Evolutionary conservation across 1,139 yeast genomes (phyloP), one percentile per base, ranked within the genome.

Genomic region (Kluyveromyces sp.): DNA sequence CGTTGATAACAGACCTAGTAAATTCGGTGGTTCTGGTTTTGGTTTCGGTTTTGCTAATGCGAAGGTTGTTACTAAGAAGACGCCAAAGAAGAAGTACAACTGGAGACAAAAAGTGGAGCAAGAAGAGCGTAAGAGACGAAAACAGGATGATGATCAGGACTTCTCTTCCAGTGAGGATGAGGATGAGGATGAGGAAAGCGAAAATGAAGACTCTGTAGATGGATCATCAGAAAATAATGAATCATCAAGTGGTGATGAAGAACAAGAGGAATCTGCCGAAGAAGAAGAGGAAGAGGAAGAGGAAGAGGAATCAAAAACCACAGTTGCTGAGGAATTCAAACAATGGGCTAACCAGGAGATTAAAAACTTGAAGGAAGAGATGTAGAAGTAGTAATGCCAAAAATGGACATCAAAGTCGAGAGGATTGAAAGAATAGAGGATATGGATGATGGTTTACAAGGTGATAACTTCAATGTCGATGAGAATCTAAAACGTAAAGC

Each of bases 1-100:
- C 57, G 73, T 86, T 15, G 96, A 87, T 63, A 73, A 79, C 58
- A 72, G 95, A 53, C 94, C 95, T 0, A 70, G 73, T 3, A 74
- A 76, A 46, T 73, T 72, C 53, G 83, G 84, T 15, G 84, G 84
- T 0, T 58, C 71, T 15, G 84, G 86, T 0, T 64, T 65, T 47
- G 90, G 90, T 0, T 85, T 86, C 63, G 86, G 86, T 1, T 86
- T 87, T 61, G 67, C 71, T 7, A 77, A 79, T 57, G 60, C 55
- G 5, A 57, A 53, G 29, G 58, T 58, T n/a, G 66, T 82, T 15
- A 75, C 76, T 32, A 74, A 72, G 47, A 74, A 71, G 48, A 50
- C 60, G 2, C 72, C 79, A 47, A 70, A 69, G 53, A 72, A 70
- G 48, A 70, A 71, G 34, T 77, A 77, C 54, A 77, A 77, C 41